These are phyloP conservation scores for Camellia oleifera DNA, from an alignment of 179 eudicot genomes.

Conservation along the genomic window DNA sequence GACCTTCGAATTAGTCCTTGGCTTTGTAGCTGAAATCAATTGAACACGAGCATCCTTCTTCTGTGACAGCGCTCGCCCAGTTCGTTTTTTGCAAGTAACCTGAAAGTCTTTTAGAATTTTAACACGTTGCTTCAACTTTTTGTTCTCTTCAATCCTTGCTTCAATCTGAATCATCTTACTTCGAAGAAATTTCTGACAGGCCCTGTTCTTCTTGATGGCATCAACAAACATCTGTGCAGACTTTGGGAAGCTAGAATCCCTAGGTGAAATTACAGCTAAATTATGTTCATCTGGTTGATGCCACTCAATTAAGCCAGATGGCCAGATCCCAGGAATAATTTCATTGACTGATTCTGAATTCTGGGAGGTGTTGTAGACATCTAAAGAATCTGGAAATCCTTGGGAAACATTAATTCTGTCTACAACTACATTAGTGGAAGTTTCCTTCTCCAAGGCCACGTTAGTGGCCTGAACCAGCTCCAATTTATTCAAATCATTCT, in stretches of 20 bases:
- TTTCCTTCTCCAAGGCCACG: conserved; percentile 40
- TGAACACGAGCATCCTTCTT: conserved; percentile 74
- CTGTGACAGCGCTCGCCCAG: conserved; percentile 55
- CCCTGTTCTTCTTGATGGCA: conserved; percentile 86
- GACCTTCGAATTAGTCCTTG: conserved; percentile 52
- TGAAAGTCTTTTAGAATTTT: conserved; percentile 62
- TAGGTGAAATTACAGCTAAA: conserved; percentile 29
- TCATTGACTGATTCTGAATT: conserved; percentile 19
- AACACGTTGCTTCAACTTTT: conserved; percentile 52
- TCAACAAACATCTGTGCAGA: conserved; percentile 68
- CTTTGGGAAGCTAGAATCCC: conserved; percentile 47
- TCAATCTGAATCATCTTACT: conserved; percentile 64
- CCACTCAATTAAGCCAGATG: conserved; percentile 24
- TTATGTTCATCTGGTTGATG: conserved; percentile 30
- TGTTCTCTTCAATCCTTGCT: conserved; percentile 66
- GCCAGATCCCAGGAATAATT: conserved; percentile 14
- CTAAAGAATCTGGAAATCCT: conserved; percentile 45
- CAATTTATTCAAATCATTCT: conserved; percentile 17
- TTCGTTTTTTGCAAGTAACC: conserved; percentile 54
- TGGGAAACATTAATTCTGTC: conserved; percentile 33
- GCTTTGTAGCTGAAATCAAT: conserved; percentile 59
- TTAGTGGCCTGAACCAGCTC: conserved; percentile 38
- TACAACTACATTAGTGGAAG: conserved; percentile 29
- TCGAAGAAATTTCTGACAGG: conserved; percentile 71
- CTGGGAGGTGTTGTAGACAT: conserved; percentile 21